Evolutionary conservation across 2,329 filamentous ascomycete species (phyloP).

Genomic region (Epicoccum sorghinum): DNA sequence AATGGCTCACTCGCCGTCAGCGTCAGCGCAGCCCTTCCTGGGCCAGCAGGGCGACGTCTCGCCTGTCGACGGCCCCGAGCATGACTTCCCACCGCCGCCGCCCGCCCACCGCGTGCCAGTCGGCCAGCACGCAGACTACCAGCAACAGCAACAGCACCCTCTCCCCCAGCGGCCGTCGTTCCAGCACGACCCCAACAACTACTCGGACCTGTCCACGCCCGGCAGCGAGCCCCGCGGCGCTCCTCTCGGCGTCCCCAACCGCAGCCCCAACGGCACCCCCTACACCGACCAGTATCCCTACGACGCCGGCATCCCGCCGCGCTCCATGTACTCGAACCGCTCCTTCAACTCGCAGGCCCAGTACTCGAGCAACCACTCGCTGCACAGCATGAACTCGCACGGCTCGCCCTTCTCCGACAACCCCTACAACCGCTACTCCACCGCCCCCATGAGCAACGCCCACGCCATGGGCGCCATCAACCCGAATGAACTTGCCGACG

Average conservation of each 20-base stretch:
- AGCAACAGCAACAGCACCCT: constrained; percentile 26
- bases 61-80: constrained; percentile 27
- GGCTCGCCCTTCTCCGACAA: constrained; percentile 63
- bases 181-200: constrained; percentile 36
- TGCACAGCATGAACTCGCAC: constrained; percentile 56
- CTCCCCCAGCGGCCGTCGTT: constrained; percentile 27
- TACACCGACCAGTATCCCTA: constrained; percentile 29
- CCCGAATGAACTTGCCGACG: constrained; percentile 81
- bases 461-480: constrained; percentile 62
- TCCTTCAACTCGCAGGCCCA: constrained; percentile 30
- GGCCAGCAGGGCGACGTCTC: constrained; percentile 25
- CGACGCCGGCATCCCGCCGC: constrained; percentile 17
- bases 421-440: constrained; percentile 68
- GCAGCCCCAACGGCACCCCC: constrained; percentile 31
- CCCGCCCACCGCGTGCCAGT: constrained; percentile 41
- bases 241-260: constrained; percentile 50
- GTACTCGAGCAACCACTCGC: constrained; percentile 50
- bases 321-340: constrained; percentile 32
- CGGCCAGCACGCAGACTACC: constrained; percentile 32
- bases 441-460: constrained; percentile 40
- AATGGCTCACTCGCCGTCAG: constrained; percentile 11
- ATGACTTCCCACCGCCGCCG: constrained; percentile 42
- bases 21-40: constrained; percentile 27
- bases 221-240: constrained; percentile 59
- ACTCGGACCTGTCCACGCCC: constrained; percentile 43